Evolutionary conservation across 1,284 basidiomycete genomes (phyloP), one percentile per base, ranked within the genome.

Genomic region (Ganoderma resinaceum): DNA sequence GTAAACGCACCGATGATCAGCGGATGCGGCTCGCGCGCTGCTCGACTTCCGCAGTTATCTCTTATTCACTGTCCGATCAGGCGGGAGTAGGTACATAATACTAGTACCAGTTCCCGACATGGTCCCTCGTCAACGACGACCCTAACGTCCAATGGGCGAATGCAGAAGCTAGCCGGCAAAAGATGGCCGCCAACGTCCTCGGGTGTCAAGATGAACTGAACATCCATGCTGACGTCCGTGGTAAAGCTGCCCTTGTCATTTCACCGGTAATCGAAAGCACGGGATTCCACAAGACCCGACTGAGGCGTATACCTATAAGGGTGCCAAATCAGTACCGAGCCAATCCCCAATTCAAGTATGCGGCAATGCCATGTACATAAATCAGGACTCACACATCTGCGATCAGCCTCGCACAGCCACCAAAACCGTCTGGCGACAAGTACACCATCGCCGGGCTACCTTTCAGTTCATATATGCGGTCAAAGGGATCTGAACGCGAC

Each of bases 361-460:
- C n/a, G n/a, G 20, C 18, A 20, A 43, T 20, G 20, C 18, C 16
- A 5, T 29, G 33, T 4, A 33, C 18, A 14, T 16, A 0, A 37
- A 33, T 20, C 11, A 4, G n/a, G 7, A 72, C 76, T 72, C 70
- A 91, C 89, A 91, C 42, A 91, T 91, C 89, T 0, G 90, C 89
- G 68, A 4, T 37, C 37, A 87, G 80, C 66, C 86, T 85, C 1
- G 89, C 91, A 43, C 91, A 79, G 75, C 89, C 87, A 3, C 89
- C 90, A 71, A 91, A 91, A 2, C 89, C 83, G 77, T 91, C 37
- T 9, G 37, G 90, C 0, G 90, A 90, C 1, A 90, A 88, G 70
- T 90, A 91, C 1, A 91, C 79, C 85, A 91, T 87, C 4, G 89
- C 91, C 76, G 89, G 87, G 12, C 85, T 88, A 3, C 83, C 78